Evolutionary conservation across 225 moss, liverwort and hornwort genomes (phyloP).

Genomic region (Sphagnum tenellum): DNA sequence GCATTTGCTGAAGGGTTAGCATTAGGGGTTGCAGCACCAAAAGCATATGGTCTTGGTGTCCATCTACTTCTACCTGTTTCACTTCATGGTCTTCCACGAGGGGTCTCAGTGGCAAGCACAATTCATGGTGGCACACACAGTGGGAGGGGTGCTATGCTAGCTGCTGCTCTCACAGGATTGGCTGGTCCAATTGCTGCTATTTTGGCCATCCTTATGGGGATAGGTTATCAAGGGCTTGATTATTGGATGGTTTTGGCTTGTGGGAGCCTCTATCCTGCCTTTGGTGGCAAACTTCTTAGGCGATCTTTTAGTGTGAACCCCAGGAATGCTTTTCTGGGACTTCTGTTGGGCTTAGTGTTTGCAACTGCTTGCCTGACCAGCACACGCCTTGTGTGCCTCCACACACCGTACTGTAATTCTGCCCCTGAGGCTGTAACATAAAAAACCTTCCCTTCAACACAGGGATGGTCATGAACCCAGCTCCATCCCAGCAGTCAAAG

Average conservation of each 20-base stretch:
- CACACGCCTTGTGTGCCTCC: conserved; percentile 45
- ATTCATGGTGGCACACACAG: conserved; percentile 66
- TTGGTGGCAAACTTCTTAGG: conserved; percentile 54
- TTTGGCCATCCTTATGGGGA: conserved; percentile 33
- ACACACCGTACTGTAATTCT: conserved; percentile 33
- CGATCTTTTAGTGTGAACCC: conserved; percentile 52
- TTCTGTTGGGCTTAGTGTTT: conserved; percentile 45
- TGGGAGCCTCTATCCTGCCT: conserved; percentile 61
- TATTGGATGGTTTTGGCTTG: conserved; percentile 54
- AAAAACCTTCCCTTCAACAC: no score
- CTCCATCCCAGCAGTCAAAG: no score
- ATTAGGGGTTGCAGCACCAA: conserved; percentile 41
- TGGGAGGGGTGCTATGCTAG: conserved; percentile 23
- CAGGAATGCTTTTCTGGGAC: conserved; percentile 51
- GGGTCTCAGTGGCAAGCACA: conserved; percentile 59
- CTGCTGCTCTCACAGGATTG: conserved; percentile 34
- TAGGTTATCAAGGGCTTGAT: conserved; percentile 37
- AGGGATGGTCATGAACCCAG: no score
- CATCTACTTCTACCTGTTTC: conserved; percentile 47
- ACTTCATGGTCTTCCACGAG: conserved; percentile 72
- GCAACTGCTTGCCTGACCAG: conserved; percentile 45
- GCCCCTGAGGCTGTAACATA: conserved; percentile 22
- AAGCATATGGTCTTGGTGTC: conserved; percentile 21
- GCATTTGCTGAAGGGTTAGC: conserved; percentile 41
- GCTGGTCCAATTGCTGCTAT: conserved; percentile 60